phyloP scores from a whole-genome alignment of 2,329 filamentous ascomycete genomes.

The Alternaria rosae region DNA sequence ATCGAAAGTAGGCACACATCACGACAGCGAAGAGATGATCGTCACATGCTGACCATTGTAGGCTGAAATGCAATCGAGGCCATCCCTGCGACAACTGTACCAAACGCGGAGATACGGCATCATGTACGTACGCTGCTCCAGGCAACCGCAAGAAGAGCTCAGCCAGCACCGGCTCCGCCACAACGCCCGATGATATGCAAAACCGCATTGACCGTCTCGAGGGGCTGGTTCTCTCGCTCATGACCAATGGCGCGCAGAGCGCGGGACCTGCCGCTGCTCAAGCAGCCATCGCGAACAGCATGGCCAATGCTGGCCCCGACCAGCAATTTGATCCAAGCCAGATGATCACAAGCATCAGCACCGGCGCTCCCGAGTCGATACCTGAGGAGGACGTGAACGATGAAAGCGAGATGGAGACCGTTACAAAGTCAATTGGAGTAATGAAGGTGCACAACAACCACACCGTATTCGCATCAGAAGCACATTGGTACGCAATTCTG shows the following conservation, averaged over 20 bases:
- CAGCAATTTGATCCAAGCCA: constrained; percentile 60
- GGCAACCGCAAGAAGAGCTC: constrained; percentile 74
- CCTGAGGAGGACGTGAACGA: constrained; percentile 61
- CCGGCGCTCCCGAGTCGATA: constrained; percentile 63
- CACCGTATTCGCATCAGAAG: constrained; percentile 59
- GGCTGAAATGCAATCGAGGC: constrained; percentile 89
- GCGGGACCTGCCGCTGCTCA: constrained; percentile 66
- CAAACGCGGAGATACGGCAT: constrained; percentile 80
- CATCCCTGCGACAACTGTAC: constrained; percentile 94
- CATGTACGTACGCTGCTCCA: constrained; percentile 81
- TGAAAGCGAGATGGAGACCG: constrained; percentile 68
- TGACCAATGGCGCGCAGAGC: constrained; percentile 82
- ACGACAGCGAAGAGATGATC: background rate
- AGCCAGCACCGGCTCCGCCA: constrained; percentile 62
- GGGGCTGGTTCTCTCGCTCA: constrained; percentile 87
- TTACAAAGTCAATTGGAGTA: constrained; percentile 59
- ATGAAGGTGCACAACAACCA: constrained; percentile 62
- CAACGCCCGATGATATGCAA: constrained; percentile 93
- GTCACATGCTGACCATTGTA: constrained; percentile 41
- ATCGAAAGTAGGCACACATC: constrained; percentile 75
- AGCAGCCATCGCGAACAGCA: constrained; percentile 61
- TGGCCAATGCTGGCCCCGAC: constrained; percentile 50
- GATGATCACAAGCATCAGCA: constrained; percentile 63
- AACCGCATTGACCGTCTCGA: constrained; percentile 96
- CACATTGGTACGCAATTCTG: constrained; percentile 62